Evolutionary conservation across 345 rosid genomes (phyloP), one percentile per base, ranked within the genome.

Genomic region (Iberis pinnata): DNA sequence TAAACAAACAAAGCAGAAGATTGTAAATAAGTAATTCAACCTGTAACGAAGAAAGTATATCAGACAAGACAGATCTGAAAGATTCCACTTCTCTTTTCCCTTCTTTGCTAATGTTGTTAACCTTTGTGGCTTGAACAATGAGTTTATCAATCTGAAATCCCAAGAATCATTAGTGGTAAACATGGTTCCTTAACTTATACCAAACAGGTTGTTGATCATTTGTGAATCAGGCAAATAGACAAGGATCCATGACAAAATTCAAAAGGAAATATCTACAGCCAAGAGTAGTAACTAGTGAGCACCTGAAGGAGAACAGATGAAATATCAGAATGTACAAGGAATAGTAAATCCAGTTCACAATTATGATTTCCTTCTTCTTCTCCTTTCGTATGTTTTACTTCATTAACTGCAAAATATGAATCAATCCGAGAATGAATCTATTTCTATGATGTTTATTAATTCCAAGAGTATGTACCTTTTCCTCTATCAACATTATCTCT

Each of bases 111-210:
- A 56, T 49, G 58, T 73, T 49, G 58, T 73, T 75, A 37, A 66
- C 39, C 49, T 80, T 67, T 46, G 77, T 64, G 51, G 93, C 86
- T 78, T 77, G 71, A 12, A 64, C 85, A 75, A 88, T 82, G 36
- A 92, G 80, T 58, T 83, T 85, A 76, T 92, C 95, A 49, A 92
- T 76, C 98, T 92, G 70, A 39, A 35, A 64, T 12, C 14, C 24
- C 40, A 36, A 36, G 42, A 56, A 54, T 2, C 45, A 39, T 15
- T 47, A 48, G 6, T 13, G 31, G 13, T 49, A 25, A 51, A 15
- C 35, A 42, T 11, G 10, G 16, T 40, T 32, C 40, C 18, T 36
- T 19, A 11, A 41, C 22, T 4, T 19, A 29, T 14, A 22, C 8
- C 4, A 35, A 18, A 12, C 7, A 38, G 22, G 33, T 33, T 32